A percentile compares a stretch with the other conserved stretches of the same genome.
These are phyloP conservation scores for Heliamphora pulchella DNA, from an alignment of 179 eudicot genomes.

Conservation along the genomic window DNA sequence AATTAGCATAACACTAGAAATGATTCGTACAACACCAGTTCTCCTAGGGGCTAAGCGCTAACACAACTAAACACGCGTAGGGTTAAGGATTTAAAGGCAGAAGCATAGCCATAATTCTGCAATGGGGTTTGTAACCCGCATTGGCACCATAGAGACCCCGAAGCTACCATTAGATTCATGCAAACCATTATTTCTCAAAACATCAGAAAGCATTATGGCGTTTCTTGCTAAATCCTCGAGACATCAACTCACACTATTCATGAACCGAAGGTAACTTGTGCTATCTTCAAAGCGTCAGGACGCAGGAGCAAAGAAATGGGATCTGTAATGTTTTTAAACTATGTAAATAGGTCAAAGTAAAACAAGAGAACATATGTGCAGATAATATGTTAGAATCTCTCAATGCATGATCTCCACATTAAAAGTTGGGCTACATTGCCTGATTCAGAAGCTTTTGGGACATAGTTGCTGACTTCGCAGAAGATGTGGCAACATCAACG, in stretches of 20 bases:
- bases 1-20: not conserved
- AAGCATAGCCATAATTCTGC: not conserved
- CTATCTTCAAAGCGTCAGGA: not conserved
- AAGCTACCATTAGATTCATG: not conserved
- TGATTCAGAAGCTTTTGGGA: constrained; percentile 77
- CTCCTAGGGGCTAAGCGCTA: not conserved
- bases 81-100: not conserved
- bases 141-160: not conserved
- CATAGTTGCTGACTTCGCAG: constrained; percentile 55
- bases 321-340: not conserved
- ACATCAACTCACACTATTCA: constrained; percentile 3
- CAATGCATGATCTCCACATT: constrained; percentile 1
- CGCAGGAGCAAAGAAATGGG: not conserved
- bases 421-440: constrained; percentile 35
- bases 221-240: constrained; percentile 4
- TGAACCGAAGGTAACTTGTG: not conserved
- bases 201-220: not conserved
- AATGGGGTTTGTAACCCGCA: not conserved
- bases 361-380: not conserved
- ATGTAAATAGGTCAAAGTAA: not conserved
- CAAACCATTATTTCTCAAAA: not conserved
- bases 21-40: not conserved
- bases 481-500: constrained; percentile 84
- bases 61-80: not conserved
- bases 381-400: not conserved